These are phyloP conservation scores for Dryas integrifolia DNA, from an alignment of 331 rosid species.

Conservation along the genomic window DNA sequence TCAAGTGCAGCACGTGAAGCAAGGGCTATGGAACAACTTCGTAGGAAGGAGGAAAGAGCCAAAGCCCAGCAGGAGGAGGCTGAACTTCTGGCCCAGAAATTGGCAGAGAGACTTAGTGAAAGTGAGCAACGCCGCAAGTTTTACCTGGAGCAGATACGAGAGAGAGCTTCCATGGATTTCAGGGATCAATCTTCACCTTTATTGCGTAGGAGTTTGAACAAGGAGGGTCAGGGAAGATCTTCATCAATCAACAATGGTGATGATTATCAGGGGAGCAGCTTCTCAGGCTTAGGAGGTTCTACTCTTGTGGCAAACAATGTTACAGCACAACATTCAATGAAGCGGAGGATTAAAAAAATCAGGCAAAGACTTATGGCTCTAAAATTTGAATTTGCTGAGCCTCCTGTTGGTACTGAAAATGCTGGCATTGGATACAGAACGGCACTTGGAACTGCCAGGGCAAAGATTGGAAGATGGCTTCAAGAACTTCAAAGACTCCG, in stretches of 20 bases:
- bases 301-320: constrained; percentile 54
- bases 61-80: constrained; percentile 99
- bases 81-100: constrained; percentile 94
- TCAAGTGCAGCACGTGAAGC: constrained; percentile 99
- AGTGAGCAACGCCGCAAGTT: constrained; percentile 96
- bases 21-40: constrained; percentile 86
- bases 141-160: constrained; percentile 93
- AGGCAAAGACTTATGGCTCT: constrained; percentile 97
- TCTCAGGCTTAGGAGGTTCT: constrained; percentile 50
- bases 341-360: constrained; percentile 90
- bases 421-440: constrained; percentile 88
- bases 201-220: constrained; percentile 60
- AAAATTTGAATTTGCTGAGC: constrained; percentile 77
- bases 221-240: constrained; percentile 75
- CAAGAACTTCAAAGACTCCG: constrained; percentile 96
- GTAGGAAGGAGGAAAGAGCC: constrained; percentile 96
- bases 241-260: constrained; percentile 51
- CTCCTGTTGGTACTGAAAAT: constrained; percentile 73
- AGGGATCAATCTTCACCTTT: constrained; percentile 96
- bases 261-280: constrained; percentile 61
- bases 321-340: constrained; percentile 67
- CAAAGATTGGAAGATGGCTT: constrained; percentile 93
- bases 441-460: constrained; percentile 83
- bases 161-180: constrained; percentile 93
- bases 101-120: constrained; percentile 94